Evolutionary conservation across 1,139 yeast genomes (phyloP), one percentile per base, ranked within the genome.

Genomic region (Kodamaea suecica): DNA sequence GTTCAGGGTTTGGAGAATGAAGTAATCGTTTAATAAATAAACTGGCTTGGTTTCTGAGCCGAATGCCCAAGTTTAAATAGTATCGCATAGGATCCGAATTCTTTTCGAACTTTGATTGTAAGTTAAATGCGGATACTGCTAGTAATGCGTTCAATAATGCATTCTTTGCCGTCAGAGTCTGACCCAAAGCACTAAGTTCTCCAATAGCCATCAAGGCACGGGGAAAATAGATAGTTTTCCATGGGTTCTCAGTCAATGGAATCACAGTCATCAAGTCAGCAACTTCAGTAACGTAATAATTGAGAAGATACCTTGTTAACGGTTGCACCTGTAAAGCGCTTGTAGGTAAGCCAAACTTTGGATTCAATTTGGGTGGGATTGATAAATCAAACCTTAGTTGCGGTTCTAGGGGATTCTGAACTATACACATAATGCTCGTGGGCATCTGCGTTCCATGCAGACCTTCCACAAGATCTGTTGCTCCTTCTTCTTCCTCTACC

Each of bases 231-330:
- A 86, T 78, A 1, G 83, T 80, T 50, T 81, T 82, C 95, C 95
- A 87, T 0, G 95, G 95, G 50, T 85, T 86, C 43, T 82, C 84
- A 0, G 84, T 78, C 34, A 85, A 70, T 1, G 87, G 85, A 20
- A 86, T 81, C 8, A 86, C 95, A 0, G 95, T 83, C 95, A 87
- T 86, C 51, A 84, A 68, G 52, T 85, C 92, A 0, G 94, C 92
- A 1, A 87, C 95, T 42, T 80, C 78, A 11, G 82, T 76, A n/a
- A 78, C 74, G 55, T 86, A 87, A 52, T 87, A 80, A 43, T 80
- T 80, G 29, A 87, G 62, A 30, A 87, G 62, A 52, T 80, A 84
- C 35, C 95, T 50, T 11, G 87, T 76, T 48, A 80, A 63, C 4
- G 87, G 86, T 48, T 77, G 78, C 7, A 81, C 78, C 47, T 73